Percentiles rank a stretch among this genome's conserved stretches.
These are phyloP conservation scores for Chrysoporthe cubensis DNA, from an alignment of 2,329 filamentous ascomycete species.

Conservation along the genomic window DNA sequence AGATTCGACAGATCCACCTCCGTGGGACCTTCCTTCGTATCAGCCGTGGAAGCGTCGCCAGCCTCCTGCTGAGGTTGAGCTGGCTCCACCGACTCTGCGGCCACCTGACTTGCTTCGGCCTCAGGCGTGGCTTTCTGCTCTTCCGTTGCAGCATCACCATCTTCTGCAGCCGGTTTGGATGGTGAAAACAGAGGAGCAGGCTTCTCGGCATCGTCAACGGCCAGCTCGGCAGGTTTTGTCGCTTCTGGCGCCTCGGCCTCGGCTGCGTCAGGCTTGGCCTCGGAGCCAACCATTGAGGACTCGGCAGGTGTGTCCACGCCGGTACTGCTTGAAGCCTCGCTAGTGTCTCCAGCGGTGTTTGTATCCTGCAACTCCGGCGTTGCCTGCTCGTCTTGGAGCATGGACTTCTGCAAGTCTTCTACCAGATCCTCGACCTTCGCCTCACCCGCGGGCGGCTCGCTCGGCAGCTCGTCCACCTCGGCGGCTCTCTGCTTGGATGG, in stretches of 20 bases:
- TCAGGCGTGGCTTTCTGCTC: slow-evolving; percentile 9
- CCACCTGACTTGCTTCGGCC: slow-evolving; percentile 7
- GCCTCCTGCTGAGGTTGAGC: slow-evolving; percentile 28
- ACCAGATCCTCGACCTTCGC: slow-evolving; percentile 31
- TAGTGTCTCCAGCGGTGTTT: slow-evolving; percentile 12
- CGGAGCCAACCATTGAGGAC: slow-evolving; percentile 24
- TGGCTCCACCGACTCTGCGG: slow-evolving; percentile 20
- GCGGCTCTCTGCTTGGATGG: slow-evolving; percentile 48
- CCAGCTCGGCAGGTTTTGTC: slow-evolving; percentile 29
- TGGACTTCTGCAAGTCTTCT: slow-evolving; percentile 29
- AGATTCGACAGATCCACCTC: slow-evolving; percentile 28
- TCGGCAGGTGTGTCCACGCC: slow-evolving; percentile 22
- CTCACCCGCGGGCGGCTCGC: slow-evolving; percentile 11
- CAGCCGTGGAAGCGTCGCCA: slow-evolving; percentile 37
- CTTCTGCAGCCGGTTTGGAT: slow-evolving; percentile 8
- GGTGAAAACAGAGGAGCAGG: slow-evolving; percentile 63
- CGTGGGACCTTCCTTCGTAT: slow-evolving; percentile 31
- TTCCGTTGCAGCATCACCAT: slow-evolving; percentile 17
- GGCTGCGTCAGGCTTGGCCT: slow-evolving; percentile 22
- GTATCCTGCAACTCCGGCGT: slow-evolving; percentile 22
- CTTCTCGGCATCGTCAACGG: slow-evolving; percentile 57
- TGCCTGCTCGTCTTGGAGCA: slow-evolving; percentile 21
- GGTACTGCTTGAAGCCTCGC: slow-evolving; percentile 19
- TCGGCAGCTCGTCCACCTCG: slow-evolving; percentile 15
- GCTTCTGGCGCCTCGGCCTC: slow-evolving; percentile 25